Conservation (phyloP, 208 protist genomes). For the Trypanosoma brucei region DNA sequence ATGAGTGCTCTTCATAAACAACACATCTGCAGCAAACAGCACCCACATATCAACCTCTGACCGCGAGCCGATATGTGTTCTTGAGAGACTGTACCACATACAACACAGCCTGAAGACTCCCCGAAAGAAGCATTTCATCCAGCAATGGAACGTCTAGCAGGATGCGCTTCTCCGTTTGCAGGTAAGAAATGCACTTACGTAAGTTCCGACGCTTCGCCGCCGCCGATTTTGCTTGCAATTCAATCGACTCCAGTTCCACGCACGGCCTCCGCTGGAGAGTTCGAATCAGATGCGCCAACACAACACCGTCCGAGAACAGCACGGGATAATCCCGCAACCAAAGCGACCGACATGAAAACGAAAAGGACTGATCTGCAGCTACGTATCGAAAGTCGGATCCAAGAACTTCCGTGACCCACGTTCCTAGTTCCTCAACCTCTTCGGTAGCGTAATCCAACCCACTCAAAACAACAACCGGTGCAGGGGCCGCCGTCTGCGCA, state of each 20-base stretch:
- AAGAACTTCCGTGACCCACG: conserved; percentile 47
- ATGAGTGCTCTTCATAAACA: background rate
- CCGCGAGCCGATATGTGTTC: conserved; percentile 22
- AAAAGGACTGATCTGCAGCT: conserved; percentile 44
- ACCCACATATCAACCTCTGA: conserved; percentile 2
- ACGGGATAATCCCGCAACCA: conserved; percentile 25
- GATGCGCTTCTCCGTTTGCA: conserved; percentile 40
- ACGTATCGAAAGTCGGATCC: conserved; percentile 43
- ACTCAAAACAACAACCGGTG: conserved; percentile 5
- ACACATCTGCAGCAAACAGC: conserved; percentile 3
- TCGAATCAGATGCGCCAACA: conserved; percentile 57
- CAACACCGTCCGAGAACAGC: conserved; percentile 72
- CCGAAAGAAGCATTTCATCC: conserved; percentile 51
- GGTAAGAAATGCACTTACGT: conserved; percentile 53
- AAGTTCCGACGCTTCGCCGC: conserved; percentile 76
- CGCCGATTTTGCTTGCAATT: conserved; percentile 32
- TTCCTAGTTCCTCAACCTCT: conserved; percentile 15
- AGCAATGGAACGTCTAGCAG: conserved; percentile 33
- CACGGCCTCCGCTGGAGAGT: conserved; percentile 62
- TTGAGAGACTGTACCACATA: conserved; percentile 34
- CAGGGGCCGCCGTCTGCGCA: too few relatives aligned
- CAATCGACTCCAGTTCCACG: conserved; percentile 54
- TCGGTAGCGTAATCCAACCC: background rate
- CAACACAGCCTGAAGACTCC: conserved; percentile 38
- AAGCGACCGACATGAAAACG: conserved; percentile 14